Evolutionary conservation across 1,284 basidiomycete species (phyloP), one percentile per base, ranked within the genome.

Genomic region (Trichosporon ovoides): DNA sequence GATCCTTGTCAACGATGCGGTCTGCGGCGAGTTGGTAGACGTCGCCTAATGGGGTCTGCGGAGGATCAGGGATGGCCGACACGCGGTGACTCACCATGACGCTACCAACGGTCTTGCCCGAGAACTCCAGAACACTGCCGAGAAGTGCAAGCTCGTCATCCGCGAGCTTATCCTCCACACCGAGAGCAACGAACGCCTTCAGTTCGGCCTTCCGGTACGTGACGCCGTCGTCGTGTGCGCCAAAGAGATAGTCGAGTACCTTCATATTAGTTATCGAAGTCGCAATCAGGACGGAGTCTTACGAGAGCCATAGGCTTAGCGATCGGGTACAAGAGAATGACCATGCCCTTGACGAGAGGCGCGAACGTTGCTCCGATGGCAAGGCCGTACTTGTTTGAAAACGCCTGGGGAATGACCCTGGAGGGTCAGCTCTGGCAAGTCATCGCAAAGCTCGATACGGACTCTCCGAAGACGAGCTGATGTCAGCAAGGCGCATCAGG

Each of bases 161-260:
- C 68, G 87, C 84, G 34, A 91, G 84, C 31, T 86, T 84, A 60
- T 90, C 82, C 77, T 93, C 89, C 73, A 80, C 75, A 70, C 80
- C 65, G 73, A 78, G 48, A 73, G 88, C 51, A 19, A 97, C 83
- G 75, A 97, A 96, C 0, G 89, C 89, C 77, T 89, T 91, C 46
- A 96, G 83, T 69, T 94, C 89, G 0, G 89, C 88, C 73, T 92
- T 92, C 67, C 91, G 89, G 78, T 93, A 93, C 0, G 87, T 90
- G 57, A 87, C 83, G 0, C 81, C 75, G 43, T 79, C 73, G 36
- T 68, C 70, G 63, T 81, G 78, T 22, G 78, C 71, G 18, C 81
- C 81, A 5, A 82, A 75, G 19, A 79, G 66, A 43, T 66, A 73
- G 67, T 82, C 80, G 14, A 79, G 70, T 11, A 76, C 50, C 68